Evolutionary conservation across 2,329 filamentous ascomycete genomes (phyloP), one percentile per base, ranked within the genome.

Genomic region (Cordyceps fumosorosea): DNA sequence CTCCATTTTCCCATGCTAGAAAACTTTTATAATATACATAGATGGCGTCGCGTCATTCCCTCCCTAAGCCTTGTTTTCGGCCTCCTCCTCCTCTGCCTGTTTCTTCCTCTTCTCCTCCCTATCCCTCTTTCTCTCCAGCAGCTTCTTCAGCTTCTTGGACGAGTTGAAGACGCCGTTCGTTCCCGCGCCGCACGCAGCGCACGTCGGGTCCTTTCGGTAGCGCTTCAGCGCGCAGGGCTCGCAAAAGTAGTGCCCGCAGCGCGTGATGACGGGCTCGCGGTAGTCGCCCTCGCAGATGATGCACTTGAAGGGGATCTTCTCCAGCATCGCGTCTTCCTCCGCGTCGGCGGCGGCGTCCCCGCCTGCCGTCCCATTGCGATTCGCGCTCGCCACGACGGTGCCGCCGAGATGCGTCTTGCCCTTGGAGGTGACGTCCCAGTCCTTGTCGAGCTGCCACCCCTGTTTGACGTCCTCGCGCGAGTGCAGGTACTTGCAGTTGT

Each of bases 171-270:
- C 90, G 0, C 95, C 95, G 34, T 89, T 88, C 0, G 93, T 98
- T 5, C 91, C 90, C 0, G 87, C 81, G 1, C 91, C 90, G 73
- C 95, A 98, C 4, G 89, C 89, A 2, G 90, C 91, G 74, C 95
- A 98, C 3, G 85, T 86, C 4, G 93, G 93, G 68, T 93, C 91
- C 71, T 91, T 95, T 65, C 89, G 83, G 72, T 97, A 98, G 66
- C 93, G 79, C 72, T 90, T 86, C 68, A 98, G 78, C 29, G 95
- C 95, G 74, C 95, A 99, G 1, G 83, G 81, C 74, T 97, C 90
- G 72, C 95, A 99, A 71, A 98, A 98, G 74, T 98, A 98, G 74
- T 99, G 95, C 0, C 91, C 90, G 67, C 95, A 99, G 66, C 91
- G 89, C 14, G 95, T 98, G 26, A 93, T 79, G 14, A 98, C 84